Evolutionary conservation across 1,284 basidiomycete species (phyloP), one percentile per base, ranked within the genome.

Genomic region (Mycosarcoma mackinlayi): DNA sequence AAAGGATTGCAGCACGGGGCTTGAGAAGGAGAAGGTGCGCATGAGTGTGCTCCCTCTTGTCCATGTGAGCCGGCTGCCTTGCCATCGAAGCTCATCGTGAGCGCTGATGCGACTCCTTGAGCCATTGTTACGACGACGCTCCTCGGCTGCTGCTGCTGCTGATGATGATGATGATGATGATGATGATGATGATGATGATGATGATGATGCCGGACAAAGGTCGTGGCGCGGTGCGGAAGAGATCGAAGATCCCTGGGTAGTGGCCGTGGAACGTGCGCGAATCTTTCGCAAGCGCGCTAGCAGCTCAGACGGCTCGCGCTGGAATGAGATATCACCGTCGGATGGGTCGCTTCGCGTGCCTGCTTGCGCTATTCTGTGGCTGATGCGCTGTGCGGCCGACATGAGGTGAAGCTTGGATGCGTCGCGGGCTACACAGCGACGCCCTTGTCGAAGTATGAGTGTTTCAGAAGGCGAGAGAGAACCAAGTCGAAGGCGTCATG

Each of bases 31-130:
- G 25, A 76, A 75, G 30, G 65, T 60, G 38, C 76, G 64, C 27
- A 76, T 21, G 8, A 76, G 53, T 13, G 21, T 50, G 25, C 48
- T 56, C 11, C 71, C 74, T 49, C 61, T 47, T 14, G 64, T 70
- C 76, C 76, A 78, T 23, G 69, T 63, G 37, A 78, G 62, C 25
- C 45, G 24, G 9, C 40, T 39, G 11, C 51, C 66, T 8, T 60
- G 40, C 76, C 76, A 78, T 28, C 44, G 60, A 16, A 78, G 74
- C 53, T 75, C 74, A 7, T 60, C 59, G 2, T 53, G 39, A 30
- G 61, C 55, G 3, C 7, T 9, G 30, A 13, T 16, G 23, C 27
- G 34, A 18, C 19, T 27, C 4, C 24, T 33, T 10, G 19, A 18
- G 16, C 28, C n/a, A 9, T 44, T 18, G 8, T 14, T 1, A 13